A percentile compares a stretch with the other conserved stretches of the same genome.
These are phyloP conservation scores for Syncephalis plumigaleata DNA, from an alignment of 371 early-diverging fungal species.

Conservation along the genomic window DNA sequence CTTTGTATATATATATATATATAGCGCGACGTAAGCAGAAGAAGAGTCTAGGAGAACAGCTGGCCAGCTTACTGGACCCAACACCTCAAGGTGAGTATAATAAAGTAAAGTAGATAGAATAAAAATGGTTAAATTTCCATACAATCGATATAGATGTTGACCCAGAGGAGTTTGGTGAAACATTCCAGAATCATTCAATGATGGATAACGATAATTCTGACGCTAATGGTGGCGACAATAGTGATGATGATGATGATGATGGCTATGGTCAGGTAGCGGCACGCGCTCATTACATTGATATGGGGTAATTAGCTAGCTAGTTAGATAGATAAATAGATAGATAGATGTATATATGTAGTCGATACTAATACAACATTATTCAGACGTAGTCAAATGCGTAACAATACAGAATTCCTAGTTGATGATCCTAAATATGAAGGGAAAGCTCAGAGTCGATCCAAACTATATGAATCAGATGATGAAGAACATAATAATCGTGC, in stretches of 20 bases:
- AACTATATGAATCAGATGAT: constrained; percentile 27
- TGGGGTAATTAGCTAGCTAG: constrained; percentile 23
- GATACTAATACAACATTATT: neutral
- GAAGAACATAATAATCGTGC: constrained; percentile 3
- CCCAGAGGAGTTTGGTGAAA: constrained; percentile 39
- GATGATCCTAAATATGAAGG: constrained; percentile 68
- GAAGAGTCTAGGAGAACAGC: constrained; percentile 40
- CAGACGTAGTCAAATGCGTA: constrained; percentile 45
- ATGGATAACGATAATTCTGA: constrained; percentile 7
- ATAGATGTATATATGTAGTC: neutral
- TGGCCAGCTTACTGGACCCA: constrained; percentile 47
- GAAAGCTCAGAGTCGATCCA: constrained; percentile 40
- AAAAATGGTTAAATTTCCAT: too few relatives aligned
- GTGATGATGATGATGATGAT: constrained; percentile 19
- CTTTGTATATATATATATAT: too few relatives aligned
- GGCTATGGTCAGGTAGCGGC: too few relatives aligned
- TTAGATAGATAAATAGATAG: neutral
- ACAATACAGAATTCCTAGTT: constrained; percentile 31
- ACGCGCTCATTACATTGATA: constrained; percentile 46
- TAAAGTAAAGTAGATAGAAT: neutral
- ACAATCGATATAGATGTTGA: constrained; percentile 40
- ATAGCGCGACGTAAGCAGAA: constrained; percentile 6
- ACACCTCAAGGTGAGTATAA: constrained; percentile 35
- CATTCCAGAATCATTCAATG: constrained; percentile 12
- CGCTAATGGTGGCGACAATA: constrained; percentile 22